A percentile compares a stretch with the other conserved stretches of the same genome.
These are phyloP conservation scores for Megacollybia marginata DNA, from an alignment of 768 basidiomycete species.

Conservation along the genomic window DNA sequence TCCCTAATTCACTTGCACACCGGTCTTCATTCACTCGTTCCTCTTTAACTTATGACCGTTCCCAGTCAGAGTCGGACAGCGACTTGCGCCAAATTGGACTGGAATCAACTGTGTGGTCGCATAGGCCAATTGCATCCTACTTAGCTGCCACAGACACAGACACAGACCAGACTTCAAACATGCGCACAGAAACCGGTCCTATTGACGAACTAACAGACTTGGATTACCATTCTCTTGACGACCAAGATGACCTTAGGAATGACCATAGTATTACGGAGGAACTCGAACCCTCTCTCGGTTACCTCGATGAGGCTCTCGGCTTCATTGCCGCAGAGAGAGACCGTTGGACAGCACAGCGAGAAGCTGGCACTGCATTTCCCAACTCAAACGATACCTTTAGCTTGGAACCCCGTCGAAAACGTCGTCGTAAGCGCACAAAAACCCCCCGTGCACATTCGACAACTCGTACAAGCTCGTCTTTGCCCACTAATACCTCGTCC, in stretches of 20 bases:
- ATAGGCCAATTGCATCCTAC: constrained; percentile 51
- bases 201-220: constrained; percentile 10
- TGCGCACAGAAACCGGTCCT: constrained; percentile 11
- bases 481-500: background rate
- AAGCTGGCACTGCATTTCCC: constrained; percentile 18
- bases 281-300: constrained; percentile 55
- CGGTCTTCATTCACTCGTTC: constrained; percentile 9
- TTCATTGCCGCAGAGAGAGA: constrained; percentile 70
- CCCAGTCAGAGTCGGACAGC: constrained; percentile 24
- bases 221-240: constrained; percentile 3
- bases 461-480: constrained; percentile 4
- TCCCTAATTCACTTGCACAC: constrained; percentile 5
- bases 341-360: constrained; percentile 42
- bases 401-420: constrained; percentile 27
- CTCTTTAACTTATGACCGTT: constrained; percentile 23
- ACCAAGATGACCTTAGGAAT: constrained; percentile 4
- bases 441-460: constrained; percentile 7
- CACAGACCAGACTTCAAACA: background rate
- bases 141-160: constrained; percentile 23
- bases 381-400: constrained; percentile 20
- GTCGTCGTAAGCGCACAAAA: constrained; percentile 28
- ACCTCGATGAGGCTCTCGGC: constrained; percentile 65
- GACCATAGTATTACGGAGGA: background rate
- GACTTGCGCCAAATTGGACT: constrained; percentile 14
- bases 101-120: constrained; percentile 62